Evolutionary conservation across 2,329 filamentous ascomycete species (phyloP).

Genomic region (Sordariomycetes sp.): DNA sequence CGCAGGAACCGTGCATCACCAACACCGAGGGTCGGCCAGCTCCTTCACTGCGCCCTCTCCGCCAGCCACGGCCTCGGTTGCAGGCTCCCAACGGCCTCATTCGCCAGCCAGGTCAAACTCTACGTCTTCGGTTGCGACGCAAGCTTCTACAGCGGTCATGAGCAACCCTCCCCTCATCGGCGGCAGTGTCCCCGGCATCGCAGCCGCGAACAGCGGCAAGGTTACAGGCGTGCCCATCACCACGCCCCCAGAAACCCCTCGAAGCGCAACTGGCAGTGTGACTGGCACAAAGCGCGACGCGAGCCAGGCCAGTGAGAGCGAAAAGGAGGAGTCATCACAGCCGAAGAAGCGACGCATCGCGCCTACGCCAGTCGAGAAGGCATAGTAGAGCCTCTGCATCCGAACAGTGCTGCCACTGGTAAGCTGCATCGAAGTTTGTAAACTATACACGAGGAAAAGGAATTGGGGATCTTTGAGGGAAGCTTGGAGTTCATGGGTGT

Average conservation of each 20-base stretch:
- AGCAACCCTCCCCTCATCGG: constrained; percentile 74
- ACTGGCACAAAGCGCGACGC: constrained; percentile 47
- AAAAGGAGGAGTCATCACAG: constrained; percentile 41
- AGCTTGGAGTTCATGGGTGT: no score
- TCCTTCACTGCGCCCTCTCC: constrained; percentile 50
- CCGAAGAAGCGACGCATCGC: constrained; percentile 64
- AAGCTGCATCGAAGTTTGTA: no score
- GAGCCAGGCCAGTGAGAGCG: constrained; percentile 43
- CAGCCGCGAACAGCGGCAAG: constrained; percentile 61
- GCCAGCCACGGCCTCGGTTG: constrained; percentile 38
- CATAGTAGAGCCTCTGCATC: not conserved
- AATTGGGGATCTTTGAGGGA: no score
- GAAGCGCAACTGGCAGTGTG: constrained; percentile 20
- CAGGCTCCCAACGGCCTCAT: constrained; percentile 51
- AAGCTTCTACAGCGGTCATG: constrained; percentile 47
- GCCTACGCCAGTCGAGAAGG: constrained; percentile 47
- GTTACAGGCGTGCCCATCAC: constrained; percentile 62
- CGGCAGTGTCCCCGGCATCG: constrained; percentile 67
- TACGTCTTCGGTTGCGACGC: constrained; percentile 68
- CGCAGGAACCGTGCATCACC: constrained; percentile 35
- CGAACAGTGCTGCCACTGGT: no score
- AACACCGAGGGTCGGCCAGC: constrained; percentile 49
- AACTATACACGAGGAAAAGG: no score
- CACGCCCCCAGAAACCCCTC: constrained; percentile 84
- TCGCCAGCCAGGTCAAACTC: constrained; percentile 84